Percentiles rank a stretch among this genome's conserved stretches.
These are phyloP conservation scores for Bauhinia variegata DNA, from an alignment of 306 rosid species.

Conservation along the genomic window DNA sequence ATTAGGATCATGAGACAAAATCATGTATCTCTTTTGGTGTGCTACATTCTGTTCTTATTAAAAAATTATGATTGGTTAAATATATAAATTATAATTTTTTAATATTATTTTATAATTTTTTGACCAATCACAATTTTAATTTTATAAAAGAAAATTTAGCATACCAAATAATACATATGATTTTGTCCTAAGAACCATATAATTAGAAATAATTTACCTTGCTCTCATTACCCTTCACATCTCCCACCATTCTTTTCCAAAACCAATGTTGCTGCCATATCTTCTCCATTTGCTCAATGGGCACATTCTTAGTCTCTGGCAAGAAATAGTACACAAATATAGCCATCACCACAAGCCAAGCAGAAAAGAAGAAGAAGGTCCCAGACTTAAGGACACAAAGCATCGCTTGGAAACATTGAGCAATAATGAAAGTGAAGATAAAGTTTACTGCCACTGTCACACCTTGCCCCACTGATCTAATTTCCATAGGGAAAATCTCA, in stretches of 20 bases:
- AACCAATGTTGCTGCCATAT: slow-evolving; percentile 59
- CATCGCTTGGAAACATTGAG: slow-evolving; percentile 52
- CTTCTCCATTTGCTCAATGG: slow-evolving; percentile 48
- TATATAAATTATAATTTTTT: too few relatives aligned
- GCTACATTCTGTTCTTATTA: too few relatives aligned
- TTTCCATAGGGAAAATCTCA: slow-evolving; percentile 53
- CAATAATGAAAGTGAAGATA: slow-evolving; percentile 48
- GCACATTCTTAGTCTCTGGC: slow-evolving; percentile 38
- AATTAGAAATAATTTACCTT: neutral
- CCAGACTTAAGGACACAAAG: slow-evolving; percentile 50
- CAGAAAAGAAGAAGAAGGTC: slow-evolving; percentile 58
- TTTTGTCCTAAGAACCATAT: too few relatives aligned
- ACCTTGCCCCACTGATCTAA: slow-evolving; percentile 50
- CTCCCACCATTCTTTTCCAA: slow-evolving; percentile 46
- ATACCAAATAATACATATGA: too few relatives aligned
- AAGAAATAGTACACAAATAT: slow-evolving; percentile 39
- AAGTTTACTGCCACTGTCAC: slow-evolving; percentile 56
- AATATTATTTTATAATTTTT: too few relatives aligned
- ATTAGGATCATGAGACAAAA: too few relatives aligned
- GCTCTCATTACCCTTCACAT: slow-evolving; percentile 4
- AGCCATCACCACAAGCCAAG: slow-evolving; percentile 55
- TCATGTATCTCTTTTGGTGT: too few relatives aligned
- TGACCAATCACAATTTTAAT: too few relatives aligned
- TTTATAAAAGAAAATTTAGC: too few relatives aligned
- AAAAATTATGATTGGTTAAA: too few relatives aligned